These are phyloP conservation scores for Paraleonurus japonicus DNA, from an alignment of 257 asterid genomes.

Conservation along the genomic window DNA sequence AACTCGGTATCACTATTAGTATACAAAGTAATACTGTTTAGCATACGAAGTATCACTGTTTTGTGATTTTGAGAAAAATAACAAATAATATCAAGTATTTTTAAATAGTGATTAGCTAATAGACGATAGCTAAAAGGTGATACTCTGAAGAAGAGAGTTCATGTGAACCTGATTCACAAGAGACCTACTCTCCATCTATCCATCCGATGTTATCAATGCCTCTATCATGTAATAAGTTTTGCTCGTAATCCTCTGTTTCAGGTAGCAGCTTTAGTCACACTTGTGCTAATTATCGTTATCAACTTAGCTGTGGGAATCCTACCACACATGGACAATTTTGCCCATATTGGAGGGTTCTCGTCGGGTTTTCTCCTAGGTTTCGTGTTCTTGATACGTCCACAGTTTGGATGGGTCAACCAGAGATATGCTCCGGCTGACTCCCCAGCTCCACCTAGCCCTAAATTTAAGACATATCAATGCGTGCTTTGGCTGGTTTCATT, in stretches of 20 bases:
- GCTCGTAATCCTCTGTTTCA: slow-evolving; percentile 32
- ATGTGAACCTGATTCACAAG: too few relatives aligned
- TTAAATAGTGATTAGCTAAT: too few relatives aligned
- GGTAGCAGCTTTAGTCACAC: slow-evolving; percentile 69
- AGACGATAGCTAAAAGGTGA: too few relatives aligned
- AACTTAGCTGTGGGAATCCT: slow-evolving; percentile 83
- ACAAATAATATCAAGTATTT: too few relatives aligned
- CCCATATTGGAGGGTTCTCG: slow-evolving; percentile 88
- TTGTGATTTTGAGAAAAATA: too few relatives aligned
- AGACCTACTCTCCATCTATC: too few relatives aligned
- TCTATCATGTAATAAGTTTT: background rate
- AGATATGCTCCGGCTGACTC: slow-evolving; percentile 53
- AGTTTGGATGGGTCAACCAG: slow-evolving; percentile 84
- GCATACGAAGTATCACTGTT: too few relatives aligned
- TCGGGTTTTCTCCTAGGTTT: slow-evolving; percentile 89
- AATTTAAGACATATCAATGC: slow-evolving; percentile 75
- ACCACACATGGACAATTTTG: slow-evolving; percentile 92
- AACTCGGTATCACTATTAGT: too few relatives aligned
- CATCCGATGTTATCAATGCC: background rate
- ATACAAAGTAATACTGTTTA: too few relatives aligned
- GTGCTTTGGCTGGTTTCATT: slow-evolving; percentile 70
- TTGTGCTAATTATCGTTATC: slow-evolving; percentile 61
- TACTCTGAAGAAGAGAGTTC: too few relatives aligned
- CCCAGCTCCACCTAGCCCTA: slow-evolving; percentile 42
- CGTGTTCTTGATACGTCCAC: slow-evolving; percentile 83